phyloP scores from a whole-genome alignment of 805 yeast species.

The Teunomyces lycoperdinae region DNA sequence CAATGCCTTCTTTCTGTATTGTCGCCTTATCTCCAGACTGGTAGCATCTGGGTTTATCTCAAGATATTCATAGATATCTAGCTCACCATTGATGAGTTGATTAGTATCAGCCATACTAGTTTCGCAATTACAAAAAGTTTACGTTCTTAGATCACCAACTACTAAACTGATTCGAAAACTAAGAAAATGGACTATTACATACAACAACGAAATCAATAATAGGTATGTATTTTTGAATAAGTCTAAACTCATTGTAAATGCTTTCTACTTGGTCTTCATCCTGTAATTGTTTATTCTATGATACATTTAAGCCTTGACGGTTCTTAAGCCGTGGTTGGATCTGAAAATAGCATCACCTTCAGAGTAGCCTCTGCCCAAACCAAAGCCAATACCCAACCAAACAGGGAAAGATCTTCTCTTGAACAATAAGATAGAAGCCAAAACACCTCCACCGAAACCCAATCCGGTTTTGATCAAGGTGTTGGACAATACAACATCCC shows the following conservation, averaged over 20 bases:
- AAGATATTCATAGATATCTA: constrained; percentile 28
- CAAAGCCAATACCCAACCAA: constrained; percentile 96
- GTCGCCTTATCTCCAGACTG: constrained; percentile 21
- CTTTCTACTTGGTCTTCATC: background rate
- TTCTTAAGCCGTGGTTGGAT: constrained; percentile 71
- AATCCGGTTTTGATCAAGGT: constrained; percentile 91
- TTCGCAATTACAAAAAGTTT: background rate
- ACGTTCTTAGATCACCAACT: too few relatives aligned
- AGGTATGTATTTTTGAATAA: background rate
- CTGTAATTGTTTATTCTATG: background rate
- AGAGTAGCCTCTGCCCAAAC: constrained; percentile 95
- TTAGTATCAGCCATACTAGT: constrained; percentile 6
- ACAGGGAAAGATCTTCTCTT: constrained; percentile 96
- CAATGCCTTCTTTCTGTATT: constrained; percentile 35
- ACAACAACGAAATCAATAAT: background rate
- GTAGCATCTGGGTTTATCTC: constrained; percentile 22
- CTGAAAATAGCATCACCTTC: constrained; percentile 98
- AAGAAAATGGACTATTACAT: too few relatives aligned
- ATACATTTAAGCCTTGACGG: constrained; percentile 55
- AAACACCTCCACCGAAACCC: constrained; percentile 95
- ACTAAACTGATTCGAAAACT: too few relatives aligned
- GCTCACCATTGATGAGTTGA: constrained; percentile 19
- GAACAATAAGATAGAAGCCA: constrained; percentile 85
- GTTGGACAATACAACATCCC: constrained; percentile 97
- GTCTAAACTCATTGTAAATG: background rate